phyloP scores from a whole-genome alignment of 2,329 filamentous ascomycete species.

The Stenocarpella maydis region DNA sequence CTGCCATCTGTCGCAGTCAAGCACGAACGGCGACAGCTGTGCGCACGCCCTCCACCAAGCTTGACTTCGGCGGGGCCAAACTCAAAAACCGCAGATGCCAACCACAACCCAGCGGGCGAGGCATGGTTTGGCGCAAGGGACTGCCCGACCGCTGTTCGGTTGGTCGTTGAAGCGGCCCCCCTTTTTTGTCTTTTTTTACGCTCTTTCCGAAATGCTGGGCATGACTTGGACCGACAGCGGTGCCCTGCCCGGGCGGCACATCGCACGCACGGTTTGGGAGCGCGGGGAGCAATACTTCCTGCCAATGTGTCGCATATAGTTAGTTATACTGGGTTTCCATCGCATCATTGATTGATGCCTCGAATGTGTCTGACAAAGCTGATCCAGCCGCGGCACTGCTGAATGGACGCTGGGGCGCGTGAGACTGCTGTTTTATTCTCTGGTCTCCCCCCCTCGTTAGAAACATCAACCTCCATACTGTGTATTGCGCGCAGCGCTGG shows the following conservation, averaged over 20 bases:
- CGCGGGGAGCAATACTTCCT: conserved; percentile 7
- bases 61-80: conserved; percentile 15
- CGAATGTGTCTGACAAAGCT: conserved; percentile 16
- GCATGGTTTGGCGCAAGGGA: conserved; percentile 26
- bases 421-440: background rate
- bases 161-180: conserved; percentile 15
- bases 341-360: conserved; percentile 22
- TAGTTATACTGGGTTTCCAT: conserved; percentile 18
- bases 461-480: background rate
- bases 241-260: conserved; percentile 23
- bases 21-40: conserved; percentile 20
- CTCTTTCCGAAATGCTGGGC: conserved; percentile 18
- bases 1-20: conserved; percentile 13
- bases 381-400: conserved; percentile 10
- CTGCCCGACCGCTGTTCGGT: conserved; percentile 23
- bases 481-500: background rate
- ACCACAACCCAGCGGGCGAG: conserved; percentile 23
- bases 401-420: background rate
- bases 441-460: background rate
- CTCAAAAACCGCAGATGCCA: conserved; percentile 18
- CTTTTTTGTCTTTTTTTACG: background rate
- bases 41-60: background rate
- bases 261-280: conserved; percentile 24
- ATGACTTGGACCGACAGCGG: conserved; percentile 22
- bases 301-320: conserved; percentile 24